Conservation (phyloP, 1,284 basidiomycete genomes). For the Melampsora larici-populina region DNA sequence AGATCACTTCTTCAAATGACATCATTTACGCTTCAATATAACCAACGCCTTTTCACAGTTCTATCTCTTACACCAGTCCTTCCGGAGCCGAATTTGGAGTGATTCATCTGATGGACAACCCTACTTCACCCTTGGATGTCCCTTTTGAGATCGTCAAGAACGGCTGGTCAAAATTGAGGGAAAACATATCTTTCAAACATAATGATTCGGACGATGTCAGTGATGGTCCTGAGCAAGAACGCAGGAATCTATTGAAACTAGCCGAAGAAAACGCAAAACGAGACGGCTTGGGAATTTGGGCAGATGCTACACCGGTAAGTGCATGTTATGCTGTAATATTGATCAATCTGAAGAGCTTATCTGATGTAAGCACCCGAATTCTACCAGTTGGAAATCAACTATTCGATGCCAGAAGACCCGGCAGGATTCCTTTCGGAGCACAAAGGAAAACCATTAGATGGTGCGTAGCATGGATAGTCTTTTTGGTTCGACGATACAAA, state of each 20-base stretch:
- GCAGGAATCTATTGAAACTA: conserved; percentile 53
- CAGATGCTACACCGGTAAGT: conserved; percentile 61
- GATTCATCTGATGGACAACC: conserved; percentile 12
- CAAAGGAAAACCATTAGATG: conserved; percentile 84
- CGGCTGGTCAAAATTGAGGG: conserved; percentile 91
- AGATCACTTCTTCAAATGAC: background rate
- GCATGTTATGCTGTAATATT: background rate
- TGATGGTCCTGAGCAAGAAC: conserved; percentile 54
- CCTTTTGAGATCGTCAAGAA: conserved; percentile 72
- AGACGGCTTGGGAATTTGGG: conserved; percentile 77
- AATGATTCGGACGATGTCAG: conserved; percentile 53
- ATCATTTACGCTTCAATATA: background rate
- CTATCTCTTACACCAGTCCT: conserved; percentile 38
- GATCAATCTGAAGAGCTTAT: background rate
- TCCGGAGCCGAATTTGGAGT: conserved; percentile 41
- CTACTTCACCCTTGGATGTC: conserved; percentile 59
- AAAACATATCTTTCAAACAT: conserved; percentile 67
- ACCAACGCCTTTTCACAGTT: background rate
- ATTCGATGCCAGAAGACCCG: conserved; percentile 85
- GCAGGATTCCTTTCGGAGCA: conserved; percentile 83
- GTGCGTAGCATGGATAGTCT: conserved; percentile 56
- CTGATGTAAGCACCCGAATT: conserved; percentile 5
- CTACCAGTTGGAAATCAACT: conserved; percentile 61
- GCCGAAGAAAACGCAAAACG: conserved; percentile 76
- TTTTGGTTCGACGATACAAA: background rate